Evolutionary conservation across 1,284 basidiomycete species (phyloP).

Genomic region (Malassezia japonica): DNA sequence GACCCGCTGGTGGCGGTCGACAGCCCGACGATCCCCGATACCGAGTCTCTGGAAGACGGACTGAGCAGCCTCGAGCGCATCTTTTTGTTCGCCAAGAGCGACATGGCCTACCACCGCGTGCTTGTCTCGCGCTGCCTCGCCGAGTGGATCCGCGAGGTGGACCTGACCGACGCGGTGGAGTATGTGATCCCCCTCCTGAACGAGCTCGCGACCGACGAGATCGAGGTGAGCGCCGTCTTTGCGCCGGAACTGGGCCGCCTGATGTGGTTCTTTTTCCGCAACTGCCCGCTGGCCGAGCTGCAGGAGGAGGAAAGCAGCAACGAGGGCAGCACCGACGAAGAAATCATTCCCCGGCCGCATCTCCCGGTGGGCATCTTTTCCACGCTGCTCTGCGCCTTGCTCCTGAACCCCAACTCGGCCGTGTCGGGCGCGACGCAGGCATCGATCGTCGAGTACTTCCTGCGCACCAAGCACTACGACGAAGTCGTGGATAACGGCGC

Average conservation of each 20-base stretch:
- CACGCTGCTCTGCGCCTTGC: slow-evolving; percentile 74
- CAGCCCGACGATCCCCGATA: background rate
- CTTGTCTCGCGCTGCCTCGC: slow-evolving; percentile 57
- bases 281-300: slow-evolving; percentile 48
- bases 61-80: slow-evolving; percentile 78
- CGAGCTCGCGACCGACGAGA: slow-evolving; percentile 79
- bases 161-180: slow-evolving; percentile 79
- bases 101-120: slow-evolving; percentile 60
- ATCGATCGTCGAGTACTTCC: slow-evolving; percentile 68
- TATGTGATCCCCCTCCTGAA: slow-evolving; percentile 85
- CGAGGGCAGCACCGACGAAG: slow-evolving; percentile 13
- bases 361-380: slow-evolving; percentile 80
- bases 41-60: slow-evolving; percentile 32
- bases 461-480: slow-evolving; percentile 47
- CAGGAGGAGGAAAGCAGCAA: slow-evolving; percentile 18
- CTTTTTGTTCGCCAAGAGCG: slow-evolving; percentile 81
- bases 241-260: slow-evolving; percentile 69
- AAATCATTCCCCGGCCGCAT: slow-evolving; percentile 49
- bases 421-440: slow-evolving; percentile 66
- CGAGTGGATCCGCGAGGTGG: slow-evolving; percentile 49
- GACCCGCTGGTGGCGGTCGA: background rate
- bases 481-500: slow-evolving; percentile 45
- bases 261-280: slow-evolving; percentile 89
- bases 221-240: slow-evolving; percentile 81
- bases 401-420: slow-evolving; percentile 67